Evolutionary conservation across 164 flowering plant genomes (phyloP).

Genomic region (Macadamia tetraphylla): DNA sequence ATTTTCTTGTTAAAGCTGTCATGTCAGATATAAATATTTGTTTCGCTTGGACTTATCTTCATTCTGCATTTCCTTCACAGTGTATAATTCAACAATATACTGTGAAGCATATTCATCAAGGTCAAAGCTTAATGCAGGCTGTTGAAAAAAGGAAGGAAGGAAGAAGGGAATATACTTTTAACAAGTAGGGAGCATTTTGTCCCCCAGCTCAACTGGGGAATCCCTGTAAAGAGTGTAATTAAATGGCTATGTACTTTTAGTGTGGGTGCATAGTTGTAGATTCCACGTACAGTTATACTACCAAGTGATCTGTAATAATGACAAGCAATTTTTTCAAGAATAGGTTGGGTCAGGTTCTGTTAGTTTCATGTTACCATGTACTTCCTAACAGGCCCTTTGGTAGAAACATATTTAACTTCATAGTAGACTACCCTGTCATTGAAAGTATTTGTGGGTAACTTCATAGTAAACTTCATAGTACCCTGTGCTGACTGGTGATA

Average conservation of each 20-base stretch:
- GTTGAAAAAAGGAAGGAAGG: conserved; percentile 50
- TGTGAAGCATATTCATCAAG: not conserved
- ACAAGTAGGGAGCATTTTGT: conserved; percentile 26
- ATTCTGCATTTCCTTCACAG: not conserved
- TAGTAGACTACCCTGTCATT: too few species aligned
- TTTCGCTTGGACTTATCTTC: not conserved
- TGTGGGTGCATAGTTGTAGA: conserved; percentile 12
- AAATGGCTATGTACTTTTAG: not conserved
- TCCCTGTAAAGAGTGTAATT: conserved; percentile 16
- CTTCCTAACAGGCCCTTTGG: too few species aligned
- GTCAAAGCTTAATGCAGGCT: conserved; percentile 40
- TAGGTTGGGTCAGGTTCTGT: too few species aligned
- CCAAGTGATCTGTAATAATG: conserved; percentile 9
- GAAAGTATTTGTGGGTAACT: too few species aligned
- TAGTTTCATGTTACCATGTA: too few species aligned
- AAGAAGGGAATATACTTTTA: conserved; percentile 46
- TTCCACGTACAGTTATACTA: conserved; percentile 1
- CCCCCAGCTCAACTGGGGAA: not conserved
- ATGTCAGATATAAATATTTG: too few species aligned
- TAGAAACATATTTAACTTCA: too few species aligned
- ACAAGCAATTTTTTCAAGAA: not conserved
- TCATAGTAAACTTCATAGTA: too few species aligned
- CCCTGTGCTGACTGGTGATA: too few species aligned
- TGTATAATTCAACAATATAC: not conserved
- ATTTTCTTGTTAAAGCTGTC: too few species aligned